Base-by-base conservation (phyloP, 1,139 yeast species). In the Scheffersomyces segobiensis region DNA sequence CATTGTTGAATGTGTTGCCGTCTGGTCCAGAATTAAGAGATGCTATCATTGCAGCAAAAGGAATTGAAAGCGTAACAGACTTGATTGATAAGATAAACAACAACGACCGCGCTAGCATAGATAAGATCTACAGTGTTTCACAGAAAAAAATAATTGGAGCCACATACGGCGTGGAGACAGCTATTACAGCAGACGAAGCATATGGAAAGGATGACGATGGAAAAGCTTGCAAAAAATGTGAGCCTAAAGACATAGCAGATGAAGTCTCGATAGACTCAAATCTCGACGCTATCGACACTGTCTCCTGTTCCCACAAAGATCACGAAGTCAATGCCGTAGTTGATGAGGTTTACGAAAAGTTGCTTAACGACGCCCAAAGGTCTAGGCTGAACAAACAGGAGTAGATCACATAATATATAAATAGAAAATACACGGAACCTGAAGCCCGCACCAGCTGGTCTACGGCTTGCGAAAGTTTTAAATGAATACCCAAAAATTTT, bases 11-110 rank as follows among this genome's bases (percentile, higher is more conserved):
- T 57, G 76, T 76, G 55, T 77, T 89, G 55, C 93, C 93, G 0
- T 85, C 93, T 0, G 96, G 96, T 20, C 81, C 87, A 3, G 93
- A 89, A 68, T 76, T 91, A 50, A 78, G 96, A 60, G 91, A 88
- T 60, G 93, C 95, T 0, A 87, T 89, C 52, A 86, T 89, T 56
- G 85, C 86, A 57, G 93, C 93, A 3, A 89, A 89, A 67, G 96
- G 96, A 57, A 85, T 89, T 57, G 87, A 87, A 60, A 84, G 89
- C 20, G 90, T 90, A 6, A 82, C 83, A 17, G 92, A 89, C 59
- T 80, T 90, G 65, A 88, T 91, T 66, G 86, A 82, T 57, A 87
- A 85, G 64, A 88, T 91, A 56, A 85, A 84, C 65, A 48, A 21
- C 14, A 77, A 73, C 56, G 80, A 85, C 59, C 68, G 85, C 47